Evolutionary conservation across 2,329 filamentous ascomycete species (phyloP).

Genomic region (Colletotrichum somersetense): DNA sequence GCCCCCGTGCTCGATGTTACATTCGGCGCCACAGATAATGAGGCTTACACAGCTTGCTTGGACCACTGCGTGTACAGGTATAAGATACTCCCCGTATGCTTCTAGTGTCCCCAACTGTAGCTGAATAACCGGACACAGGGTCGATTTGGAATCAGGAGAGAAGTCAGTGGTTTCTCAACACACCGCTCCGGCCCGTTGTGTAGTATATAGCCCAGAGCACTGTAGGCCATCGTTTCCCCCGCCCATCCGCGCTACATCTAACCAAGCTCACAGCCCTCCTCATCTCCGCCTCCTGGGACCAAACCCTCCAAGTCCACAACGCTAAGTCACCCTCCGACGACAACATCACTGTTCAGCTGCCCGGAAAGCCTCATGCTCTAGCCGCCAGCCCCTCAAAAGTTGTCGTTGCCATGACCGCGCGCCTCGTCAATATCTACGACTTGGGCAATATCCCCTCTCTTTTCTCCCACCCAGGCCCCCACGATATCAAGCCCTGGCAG

Average conservation of each 20-base stretch:
- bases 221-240: conserved; percentile 57
- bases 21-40: conserved; percentile 85
- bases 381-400: conserved; percentile 83
- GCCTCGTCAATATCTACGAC: conserved; percentile 95
- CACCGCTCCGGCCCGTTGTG: conserved; percentile 80
- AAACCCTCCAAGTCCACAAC: conserved; percentile 87
- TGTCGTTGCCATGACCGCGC: conserved; percentile 94
- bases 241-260: conserved; percentile 10
- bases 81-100: conserved; percentile 44
- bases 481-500: conserved; percentile 84
- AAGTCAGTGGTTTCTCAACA: conserved; percentile 85
- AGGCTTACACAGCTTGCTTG: conserved; percentile 87
- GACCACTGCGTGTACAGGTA: conserved; percentile 88
- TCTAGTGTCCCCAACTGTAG: not conserved
- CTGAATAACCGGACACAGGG: conserved; percentile 47
- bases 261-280: conserved; percentile 69
- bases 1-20: conserved; percentile 92
- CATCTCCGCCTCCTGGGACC: conserved; percentile 94
- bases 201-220: conserved; percentile 84
- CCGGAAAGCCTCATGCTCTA: conserved; percentile 90
- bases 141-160: conserved; percentile 79
- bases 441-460: conserved; percentile 74
- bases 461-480: conserved; percentile 62
- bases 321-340: conserved; percentile 63
- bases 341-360: conserved; percentile 77